Conservation (phyloP, 352 stramenopile species). For the Peronospora farinosa region DNA sequence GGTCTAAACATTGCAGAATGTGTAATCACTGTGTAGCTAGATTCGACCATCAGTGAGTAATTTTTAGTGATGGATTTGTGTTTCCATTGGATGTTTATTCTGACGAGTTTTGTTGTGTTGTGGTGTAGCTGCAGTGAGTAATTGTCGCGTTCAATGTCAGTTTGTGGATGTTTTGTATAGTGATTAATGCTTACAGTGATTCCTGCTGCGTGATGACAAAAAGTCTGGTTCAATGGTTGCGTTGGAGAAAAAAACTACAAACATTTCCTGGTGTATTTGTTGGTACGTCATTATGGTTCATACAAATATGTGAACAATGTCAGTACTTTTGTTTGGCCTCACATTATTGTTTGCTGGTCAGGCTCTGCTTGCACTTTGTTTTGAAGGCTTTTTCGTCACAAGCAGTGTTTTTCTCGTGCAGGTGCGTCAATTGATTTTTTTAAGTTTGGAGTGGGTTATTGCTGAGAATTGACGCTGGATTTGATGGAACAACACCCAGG, state of each 20-base stretch:
- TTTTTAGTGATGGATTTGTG: neutral
- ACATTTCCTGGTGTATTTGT: constrained; percentile 58
- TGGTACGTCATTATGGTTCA: constrained; percentile 21
- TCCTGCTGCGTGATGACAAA: neutral
- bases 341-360: constrained; percentile 9
- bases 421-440: constrained; percentile 15
- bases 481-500: constrained; percentile 19
- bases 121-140: constrained; percentile 29
- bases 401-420: constrained; percentile 53
- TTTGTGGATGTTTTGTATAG: neutral
- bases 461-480: neutral
- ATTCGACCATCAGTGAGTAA: constrained; percentile 86
- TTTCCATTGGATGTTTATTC: neutral
- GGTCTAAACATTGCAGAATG: constrained; percentile 87
- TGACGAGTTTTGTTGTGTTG: constrained; percentile 8
- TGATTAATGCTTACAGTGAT: neutral
- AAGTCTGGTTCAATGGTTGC: constrained; percentile 83
- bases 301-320: neutral
- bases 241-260: constrained; percentile 80
- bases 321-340: neutral
- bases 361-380: constrained; percentile 39
- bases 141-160: too few species aligned
- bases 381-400: constrained; percentile 45
- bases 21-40: constrained; percentile 84
- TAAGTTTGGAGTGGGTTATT: neutral